Evolutionary conservation across 169 alveolate genomes (phyloP), one percentile per base, ranked within the genome.

Genomic region (Plasmodium yoelii): DNA sequence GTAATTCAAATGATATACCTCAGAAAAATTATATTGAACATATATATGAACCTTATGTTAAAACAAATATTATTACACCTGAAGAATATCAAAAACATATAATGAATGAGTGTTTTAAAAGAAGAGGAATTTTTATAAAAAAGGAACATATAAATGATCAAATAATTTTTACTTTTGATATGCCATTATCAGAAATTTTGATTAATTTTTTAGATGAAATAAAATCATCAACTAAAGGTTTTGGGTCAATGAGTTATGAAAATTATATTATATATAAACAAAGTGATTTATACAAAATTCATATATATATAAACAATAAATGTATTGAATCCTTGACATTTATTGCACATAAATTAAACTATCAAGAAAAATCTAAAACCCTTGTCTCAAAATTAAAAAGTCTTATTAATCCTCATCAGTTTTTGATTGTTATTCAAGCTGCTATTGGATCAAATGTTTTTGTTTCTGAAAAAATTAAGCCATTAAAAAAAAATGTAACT

Each of bases 171-270:
- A 91, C 88, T 69, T 98, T 92, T 92, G 93, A 84, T 9, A 93
- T 97, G 71, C 99, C 99, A 10, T 91, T 97, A 28, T 73, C 97
- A 10, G 99, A 98, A 84, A 94, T 98, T 60, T 93, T 98, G 15
- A 94, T 95, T 49, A 98, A 97, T 84, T 97, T 98, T 87, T 95
- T 96, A 71, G 98, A 96, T 92, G 88, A 92, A 84, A 93, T 98
- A 12, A 97, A 98, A 87, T 94, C 98, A 15, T 70, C 88, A 18
- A 95, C 98, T 42, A 92, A 94, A 88, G 99, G 99, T 15, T 94
- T 75, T 88, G 96, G 96, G 0, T 95, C 98, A 8, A 84, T 96
- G 80, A 98, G 97, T 70, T 97, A 96, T 82, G 96, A 94, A 67
- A 95, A 93, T 60, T 77, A 53, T 15, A 24, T 89, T 24, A 94